Percentiles rank a stretch among this genome's conserved stretches.
These are phyloP conservation scores for Sesbania bispinosa DNA, from an alignment of 306 rosid species.

Conservation along the genomic window DNA sequence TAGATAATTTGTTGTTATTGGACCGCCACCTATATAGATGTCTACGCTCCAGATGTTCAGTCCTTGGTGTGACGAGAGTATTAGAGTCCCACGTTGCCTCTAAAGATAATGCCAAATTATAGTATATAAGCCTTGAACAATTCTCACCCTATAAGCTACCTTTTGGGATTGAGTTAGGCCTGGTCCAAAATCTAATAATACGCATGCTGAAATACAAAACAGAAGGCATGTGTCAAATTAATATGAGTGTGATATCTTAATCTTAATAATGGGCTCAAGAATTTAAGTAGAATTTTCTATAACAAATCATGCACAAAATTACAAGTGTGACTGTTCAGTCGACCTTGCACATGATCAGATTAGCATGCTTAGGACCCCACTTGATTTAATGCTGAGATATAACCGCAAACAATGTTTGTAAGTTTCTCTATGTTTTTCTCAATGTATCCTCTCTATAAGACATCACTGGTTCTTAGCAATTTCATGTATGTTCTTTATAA, in stretches of 20 bases:
- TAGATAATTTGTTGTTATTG: too few relatives aligned
- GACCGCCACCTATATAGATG: too few relatives aligned
- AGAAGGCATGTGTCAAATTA: slow-evolving; percentile 10
- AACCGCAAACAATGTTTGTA: slow-evolving; percentile 53
- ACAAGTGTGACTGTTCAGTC: slow-evolving; percentile 16
- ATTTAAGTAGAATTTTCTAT: not conserved
- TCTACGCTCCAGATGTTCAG: too few relatives aligned
- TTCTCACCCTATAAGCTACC: too few relatives aligned
- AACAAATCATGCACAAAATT: slow-evolving; percentile 18
- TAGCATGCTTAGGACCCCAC: slow-evolving; percentile 49
- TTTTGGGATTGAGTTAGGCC: too few relatives aligned
- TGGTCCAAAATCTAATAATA: too few relatives aligned
- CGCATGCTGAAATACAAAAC: slow-evolving; percentile 19
- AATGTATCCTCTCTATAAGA: slow-evolving; percentile 30
- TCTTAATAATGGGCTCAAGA: slow-evolving; percentile 18
- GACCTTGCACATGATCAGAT: slow-evolving; percentile 37
- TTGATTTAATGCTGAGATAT: slow-evolving; percentile 41
- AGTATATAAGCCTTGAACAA: too few relatives aligned
- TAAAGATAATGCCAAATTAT: too few relatives aligned
- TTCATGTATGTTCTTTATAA: slow-evolving; percentile 39
- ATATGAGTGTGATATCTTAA: not conserved
- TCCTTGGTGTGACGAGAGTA: too few relatives aligned
- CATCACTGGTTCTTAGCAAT: slow-evolving; percentile 31
- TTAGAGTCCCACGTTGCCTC: too few relatives aligned
- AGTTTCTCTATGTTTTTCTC: slow-evolving; percentile 59